Conservation (phyloP, 1,284 basidiomycete species). For the Abortiporus biennis region DNA sequence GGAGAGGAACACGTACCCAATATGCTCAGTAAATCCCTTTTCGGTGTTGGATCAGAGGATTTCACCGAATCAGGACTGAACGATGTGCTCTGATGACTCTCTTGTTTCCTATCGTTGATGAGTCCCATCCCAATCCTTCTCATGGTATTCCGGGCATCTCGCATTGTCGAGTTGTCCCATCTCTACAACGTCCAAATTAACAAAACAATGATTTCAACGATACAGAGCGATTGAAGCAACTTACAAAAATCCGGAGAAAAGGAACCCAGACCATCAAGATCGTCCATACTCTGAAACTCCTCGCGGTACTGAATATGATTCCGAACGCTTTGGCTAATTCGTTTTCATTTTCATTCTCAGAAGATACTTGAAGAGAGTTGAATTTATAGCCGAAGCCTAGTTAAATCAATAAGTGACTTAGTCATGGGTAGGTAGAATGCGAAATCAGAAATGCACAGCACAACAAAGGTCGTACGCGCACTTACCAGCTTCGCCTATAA, state of each 20-base stretch:
- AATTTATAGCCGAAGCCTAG: constrained; percentile 61
- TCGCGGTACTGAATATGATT: constrained; percentile 45
- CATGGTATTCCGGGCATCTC: constrained; percentile 41
- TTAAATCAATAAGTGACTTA: not conserved
- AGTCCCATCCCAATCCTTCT: constrained; percentile 49
- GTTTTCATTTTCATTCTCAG: constrained; percentile 28
- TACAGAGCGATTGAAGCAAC: constrained; percentile 20
- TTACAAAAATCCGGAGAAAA: constrained; percentile 45
- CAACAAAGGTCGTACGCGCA: not conserved
- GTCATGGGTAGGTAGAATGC: not conserved
- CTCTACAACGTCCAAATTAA: constrained; percentile 19
- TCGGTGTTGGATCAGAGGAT: constrained; percentile 4
- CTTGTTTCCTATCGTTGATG: constrained; percentile 40
- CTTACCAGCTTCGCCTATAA: constrained; percentile 63
- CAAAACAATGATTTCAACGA: not conserved
- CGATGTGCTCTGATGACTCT: constrained; percentile 13
- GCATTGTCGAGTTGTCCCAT: constrained; percentile 35
- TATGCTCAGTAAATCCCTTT: constrained; percentile 45
- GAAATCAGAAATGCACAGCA: constrained; percentile 2
- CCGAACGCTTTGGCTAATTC: constrained; percentile 53
- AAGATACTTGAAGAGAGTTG: constrained; percentile 33
- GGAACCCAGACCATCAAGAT: constrained; percentile 61
- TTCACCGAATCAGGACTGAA: constrained; percentile 3
- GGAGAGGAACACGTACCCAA: constrained; percentile 35
- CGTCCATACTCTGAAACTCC: constrained; percentile 44